Evolutionary conservation across 139 green algal species (phyloP), one percentile per base, ranked within the genome.

Genomic region (Zygnema cylindricum): DNA sequence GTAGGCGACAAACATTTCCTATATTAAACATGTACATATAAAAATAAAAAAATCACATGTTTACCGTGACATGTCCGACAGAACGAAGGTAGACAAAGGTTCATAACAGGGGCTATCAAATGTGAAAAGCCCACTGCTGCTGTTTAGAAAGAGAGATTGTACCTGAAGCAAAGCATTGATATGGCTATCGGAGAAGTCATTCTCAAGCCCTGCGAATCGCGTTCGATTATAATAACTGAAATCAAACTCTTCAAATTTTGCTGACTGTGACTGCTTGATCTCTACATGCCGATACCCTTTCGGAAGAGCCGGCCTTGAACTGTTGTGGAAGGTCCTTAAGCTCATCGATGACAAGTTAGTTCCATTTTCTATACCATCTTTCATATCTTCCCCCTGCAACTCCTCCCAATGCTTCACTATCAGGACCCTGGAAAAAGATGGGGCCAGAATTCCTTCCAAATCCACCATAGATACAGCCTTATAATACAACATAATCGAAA

Each of bases 181-280:
- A 89, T 98, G 98, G 89, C 93, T 96, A 92, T 98, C 98, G 77
- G 96, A 92, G 33, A 98, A 84, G 75, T 96, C 95, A 91, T 98
- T 98, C 92, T 99, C 97, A 78, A 99, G 93, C 0, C 97, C 97
- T 0, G 94, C 95, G 89, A 99, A 97, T 23, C 94, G 92, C 11
- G 96, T 98, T 36, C 84, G 85, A 93, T 99, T 99, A 93, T 96
- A 96, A 63, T 88, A 93, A 16, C 81, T 91, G 49, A 94, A 93
- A 78, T 94, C 92, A 83, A 94, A 94, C 84, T 94, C 92, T 38
- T 86, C 49, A 35, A 84, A 85, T 22, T 43, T 89, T 36, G 93
- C 69, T 36, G 90, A 90, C 93, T 93, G 93, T 69, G 86, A 55
- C 84, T 88, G 84, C 7, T 86, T 88, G 81, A 96, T 96, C 49